Evolutionary conservation across 768 basidiomycete genomes (phyloP).

Genomic region (Pulveroboletus sp.): DNA sequence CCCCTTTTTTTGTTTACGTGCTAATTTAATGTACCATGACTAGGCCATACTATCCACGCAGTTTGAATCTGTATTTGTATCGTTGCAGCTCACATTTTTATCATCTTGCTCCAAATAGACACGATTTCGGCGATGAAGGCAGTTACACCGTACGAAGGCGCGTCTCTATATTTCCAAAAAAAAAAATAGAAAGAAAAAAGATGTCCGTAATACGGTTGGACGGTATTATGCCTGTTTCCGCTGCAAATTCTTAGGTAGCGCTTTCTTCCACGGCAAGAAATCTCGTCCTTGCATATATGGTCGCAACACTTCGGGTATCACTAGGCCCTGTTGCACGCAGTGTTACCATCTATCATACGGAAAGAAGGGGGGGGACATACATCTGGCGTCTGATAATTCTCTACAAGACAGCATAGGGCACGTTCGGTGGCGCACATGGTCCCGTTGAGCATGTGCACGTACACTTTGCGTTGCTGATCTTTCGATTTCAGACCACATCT

Average conservation of each 20-base stretch:
- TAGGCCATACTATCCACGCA: background rate
- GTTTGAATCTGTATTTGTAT: conserved; percentile 24
- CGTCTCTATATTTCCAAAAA: background rate
- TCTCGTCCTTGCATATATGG: conserved; percentile 96
- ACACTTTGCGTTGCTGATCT: conserved; percentile 87
- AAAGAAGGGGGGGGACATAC: conserved; percentile 40
- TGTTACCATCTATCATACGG: background rate
- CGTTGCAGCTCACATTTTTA: background rate
- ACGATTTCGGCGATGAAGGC: background rate
- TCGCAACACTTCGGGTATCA: conserved; percentile 84
- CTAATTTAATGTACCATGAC: conserved; percentile 21
- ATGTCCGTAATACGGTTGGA: background rate
- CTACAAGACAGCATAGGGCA: conserved; percentile 94
- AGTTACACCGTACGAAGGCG: background rate
- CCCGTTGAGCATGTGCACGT: conserved; percentile 99
- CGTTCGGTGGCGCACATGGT: conserved; percentile 97
- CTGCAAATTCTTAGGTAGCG: conserved; percentile 74
- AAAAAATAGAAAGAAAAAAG: background rate
- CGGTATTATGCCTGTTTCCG: conserved; percentile 55
- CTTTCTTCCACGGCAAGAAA: conserved; percentile 83
- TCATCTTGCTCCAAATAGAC: background rate
- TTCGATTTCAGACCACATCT: conserved; percentile 89
- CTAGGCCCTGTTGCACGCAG: conserved; percentile 63
- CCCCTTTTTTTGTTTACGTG: conserved; percentile 7
- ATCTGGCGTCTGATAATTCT: conserved; percentile 96